These are phyloP conservation scores for Triticum urartu DNA, from an alignment of 176 grass and related monocot species.

Conservation along the genomic window DNA sequence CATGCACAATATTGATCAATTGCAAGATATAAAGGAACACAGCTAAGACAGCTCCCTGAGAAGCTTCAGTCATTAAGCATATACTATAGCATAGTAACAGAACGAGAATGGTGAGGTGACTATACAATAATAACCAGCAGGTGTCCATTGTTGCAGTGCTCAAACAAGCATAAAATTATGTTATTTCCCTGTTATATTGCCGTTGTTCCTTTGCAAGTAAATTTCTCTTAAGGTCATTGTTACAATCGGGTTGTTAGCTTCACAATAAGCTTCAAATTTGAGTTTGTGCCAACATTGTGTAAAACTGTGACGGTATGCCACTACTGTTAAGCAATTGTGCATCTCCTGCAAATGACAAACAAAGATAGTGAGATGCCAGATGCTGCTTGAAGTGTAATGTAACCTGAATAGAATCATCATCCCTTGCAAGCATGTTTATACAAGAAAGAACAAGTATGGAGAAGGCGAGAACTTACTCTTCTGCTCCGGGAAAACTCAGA, in stretches of 20 bases:
- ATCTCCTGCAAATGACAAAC: slow-evolving; percentile 35
- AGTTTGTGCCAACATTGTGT: slow-evolving; percentile 4
- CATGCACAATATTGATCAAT: not conserved
- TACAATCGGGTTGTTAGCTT: slow-evolving; percentile 15
- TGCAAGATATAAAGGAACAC: slow-evolving; percentile 1
- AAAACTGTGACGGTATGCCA: slow-evolving; percentile 17
- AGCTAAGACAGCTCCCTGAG: not conserved
- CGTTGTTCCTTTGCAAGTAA: slow-evolving; percentile 10
- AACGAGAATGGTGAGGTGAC: not conserved
- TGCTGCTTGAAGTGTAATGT: not conserved
- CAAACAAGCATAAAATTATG: not conserved
- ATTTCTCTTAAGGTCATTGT: slow-evolving; percentile 4
- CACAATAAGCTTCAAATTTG: slow-evolving; percentile 6
- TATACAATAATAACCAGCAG: not conserved
- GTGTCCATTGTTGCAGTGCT: not conserved
- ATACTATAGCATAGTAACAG: not conserved
- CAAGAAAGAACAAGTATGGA: slow-evolving; percentile 1
- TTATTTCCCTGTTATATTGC: not conserved
- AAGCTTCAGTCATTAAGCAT: slow-evolving; percentile 8
- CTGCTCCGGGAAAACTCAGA: slow-evolving; percentile 11
- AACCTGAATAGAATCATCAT: slow-evolving; percentile 22
- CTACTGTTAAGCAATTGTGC: slow-evolving; percentile 17
- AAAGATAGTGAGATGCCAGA: slow-evolving; percentile 17
- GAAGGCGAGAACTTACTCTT: slow-evolving; percentile 12
- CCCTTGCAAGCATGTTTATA: not conserved